Base-by-base conservation (phyloP, 176 grass and related monocot species). In the Microstegium vimineum region DNA sequence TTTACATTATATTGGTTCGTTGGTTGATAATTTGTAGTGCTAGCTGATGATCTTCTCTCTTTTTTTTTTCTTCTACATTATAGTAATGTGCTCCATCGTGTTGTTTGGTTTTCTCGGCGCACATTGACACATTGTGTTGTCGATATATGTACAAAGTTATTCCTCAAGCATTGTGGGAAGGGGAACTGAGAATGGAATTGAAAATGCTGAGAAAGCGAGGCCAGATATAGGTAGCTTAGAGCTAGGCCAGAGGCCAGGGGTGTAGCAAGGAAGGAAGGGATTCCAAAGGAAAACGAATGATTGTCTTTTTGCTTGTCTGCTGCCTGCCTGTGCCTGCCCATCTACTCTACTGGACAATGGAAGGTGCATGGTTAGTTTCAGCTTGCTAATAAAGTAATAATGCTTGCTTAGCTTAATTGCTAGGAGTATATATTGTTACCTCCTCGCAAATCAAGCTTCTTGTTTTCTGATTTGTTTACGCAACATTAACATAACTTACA, bases 281-380 rank as follows among this genome's bases (percentile, higher is more conserved):
- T 62, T 17, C 41, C 38, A 62, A 77, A 77, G 86, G 73, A 63
- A 83, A 76, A 65, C 37, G 86, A 64, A 78, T 66, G 81, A 28
- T 52, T 83, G 86, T 87, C 86, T 72, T 87, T 77, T 78, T 57
- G 66, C 66, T 71, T 78, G 73, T 78, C 80, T 56, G 42, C 5
- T 77, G 54, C 77, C 64, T 66, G 77, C 77, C 41, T 65, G 26
- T 65, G 26, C 13, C 68, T 25, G 23, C n/a, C 3, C 69, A 33
- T 16, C 45, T 47, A 72, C 69, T 71, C 68, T 25, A 8, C 35
- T 69, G 52, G 45, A 33, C n/a, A n/a, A n/a, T 64, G 69, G 68
- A 38, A 71, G 68, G 25, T 71, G 69, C 40, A 45, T 28, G n/a
- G 23, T 71, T 46, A 28, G 40, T 46, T 72, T 72, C 69, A 72